phyloP scores from a whole-genome alignment of 352 stramenopile species.

The Pythium utonaiense region DNA sequence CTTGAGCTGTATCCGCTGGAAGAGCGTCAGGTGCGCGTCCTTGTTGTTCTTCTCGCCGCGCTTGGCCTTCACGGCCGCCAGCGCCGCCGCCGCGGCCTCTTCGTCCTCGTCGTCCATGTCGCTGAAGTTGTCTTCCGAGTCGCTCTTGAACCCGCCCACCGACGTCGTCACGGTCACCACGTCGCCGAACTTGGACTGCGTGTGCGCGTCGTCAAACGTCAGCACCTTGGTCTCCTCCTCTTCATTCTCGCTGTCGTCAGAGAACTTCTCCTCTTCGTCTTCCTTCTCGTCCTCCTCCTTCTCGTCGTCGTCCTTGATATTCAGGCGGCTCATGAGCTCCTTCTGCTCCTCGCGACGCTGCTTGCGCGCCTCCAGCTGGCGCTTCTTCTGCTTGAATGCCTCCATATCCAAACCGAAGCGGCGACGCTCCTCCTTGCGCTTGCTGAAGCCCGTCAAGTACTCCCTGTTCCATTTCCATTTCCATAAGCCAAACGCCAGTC shows the following conservation, averaged over 20 bases:
- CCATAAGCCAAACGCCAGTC: no score
- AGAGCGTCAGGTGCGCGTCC: constrained; percentile 68
- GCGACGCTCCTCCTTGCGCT: constrained; percentile 83
- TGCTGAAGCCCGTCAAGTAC: constrained; percentile 85
- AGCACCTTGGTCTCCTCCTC: constrained; percentile 48
- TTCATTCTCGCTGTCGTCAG: constrained; percentile 33
- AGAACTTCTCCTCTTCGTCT: constrained; percentile 26
- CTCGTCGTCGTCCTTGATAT: constrained; percentile 46
- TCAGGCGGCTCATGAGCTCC: constrained; percentile 54
- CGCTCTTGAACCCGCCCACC: constrained; percentile 71
- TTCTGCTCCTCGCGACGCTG: constrained; percentile 81
- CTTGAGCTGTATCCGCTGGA: constrained; percentile 87
- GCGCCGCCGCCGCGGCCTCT: constrained; percentile 22
- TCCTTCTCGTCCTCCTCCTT: constrained; percentile 28
- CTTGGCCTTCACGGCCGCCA: constrained; percentile 28
- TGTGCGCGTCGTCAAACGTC: constrained; percentile 80
- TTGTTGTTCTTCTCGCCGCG: constrained; percentile 17
- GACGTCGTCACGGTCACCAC: constrained; percentile 85
- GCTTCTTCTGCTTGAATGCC: constrained; percentile 87
- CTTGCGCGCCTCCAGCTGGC: constrained; percentile 74
- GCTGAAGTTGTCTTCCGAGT: constrained; percentile 61
- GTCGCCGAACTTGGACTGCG: constrained; percentile 82
- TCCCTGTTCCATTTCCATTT: constrained; percentile 33
- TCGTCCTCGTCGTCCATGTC: constrained; percentile 49
- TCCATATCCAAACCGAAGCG: constrained; percentile 88